phyloP scores from a whole-genome alignment of 257 asterid species.

The Echium plantagineum region DNA sequence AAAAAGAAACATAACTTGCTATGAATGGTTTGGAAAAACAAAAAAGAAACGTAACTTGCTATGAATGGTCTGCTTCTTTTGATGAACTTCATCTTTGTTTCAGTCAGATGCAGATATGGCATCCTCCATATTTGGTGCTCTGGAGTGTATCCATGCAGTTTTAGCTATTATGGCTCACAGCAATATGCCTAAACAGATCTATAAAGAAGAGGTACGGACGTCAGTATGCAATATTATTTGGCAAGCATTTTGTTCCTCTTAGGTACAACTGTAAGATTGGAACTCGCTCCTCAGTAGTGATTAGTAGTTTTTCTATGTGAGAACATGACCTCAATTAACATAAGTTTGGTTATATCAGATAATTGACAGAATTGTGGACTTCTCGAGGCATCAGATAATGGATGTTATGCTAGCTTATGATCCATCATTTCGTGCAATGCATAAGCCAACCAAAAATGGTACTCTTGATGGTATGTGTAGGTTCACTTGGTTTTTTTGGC shows the following conservation, averaged over 20 bases:
- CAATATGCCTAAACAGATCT: slow-evolving; percentile 90
- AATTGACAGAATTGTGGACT: slow-evolving; percentile 91
- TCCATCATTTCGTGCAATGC: slow-evolving; percentile 87
- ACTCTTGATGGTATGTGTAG: slow-evolving; percentile 51
- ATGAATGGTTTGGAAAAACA: not conserved
- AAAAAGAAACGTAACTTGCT: no score
- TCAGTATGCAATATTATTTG: not conserved
- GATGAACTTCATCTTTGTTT: slow-evolving; percentile 18
- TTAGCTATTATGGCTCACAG: slow-evolving; percentile 70
- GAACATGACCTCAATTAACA: slow-evolving; percentile 9
- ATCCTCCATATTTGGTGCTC: slow-evolving; percentile 59
- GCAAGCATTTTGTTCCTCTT: not conserved
- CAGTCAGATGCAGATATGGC: slow-evolving; percentile 84
- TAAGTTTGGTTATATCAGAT: slow-evolving; percentile 40
- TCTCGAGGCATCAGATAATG: slow-evolving; percentile 86
- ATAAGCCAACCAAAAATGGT: slow-evolving; percentile 59
- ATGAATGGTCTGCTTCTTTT: not conserved
- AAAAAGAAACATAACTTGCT: no score
- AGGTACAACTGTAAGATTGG: not conserved
- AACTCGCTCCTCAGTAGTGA: not conserved
- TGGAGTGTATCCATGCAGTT: slow-evolving; percentile 94
- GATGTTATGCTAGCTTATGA: slow-evolving; percentile 86
- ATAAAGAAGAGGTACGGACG: slow-evolving; percentile 75
- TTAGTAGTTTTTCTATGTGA: not conserved
- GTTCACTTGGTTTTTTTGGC: slow-evolving; percentile 9